These are phyloP conservation scores for Penicillium riverlandense DNA, from an alignment of 495 filamentous ascomycete species.

Conservation along the genomic window DNA sequence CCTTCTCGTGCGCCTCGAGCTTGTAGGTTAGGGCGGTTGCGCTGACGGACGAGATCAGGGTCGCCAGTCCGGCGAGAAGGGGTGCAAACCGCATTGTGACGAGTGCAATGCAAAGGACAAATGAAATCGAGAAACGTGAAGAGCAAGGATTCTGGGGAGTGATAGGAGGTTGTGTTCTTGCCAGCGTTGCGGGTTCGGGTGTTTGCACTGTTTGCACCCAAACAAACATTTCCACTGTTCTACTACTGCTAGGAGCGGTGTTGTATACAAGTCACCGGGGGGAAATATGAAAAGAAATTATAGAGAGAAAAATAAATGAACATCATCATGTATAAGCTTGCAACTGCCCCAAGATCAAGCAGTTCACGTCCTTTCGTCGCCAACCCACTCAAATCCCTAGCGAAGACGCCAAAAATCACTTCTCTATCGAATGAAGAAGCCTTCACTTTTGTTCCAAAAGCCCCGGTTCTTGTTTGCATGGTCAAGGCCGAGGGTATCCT, in stretches of 20 bases:
- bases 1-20: conserved; percentile 80
- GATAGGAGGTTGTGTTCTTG: conserved; percentile 26
- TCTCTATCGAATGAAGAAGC: conserved; percentile 56
- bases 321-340: background rate
- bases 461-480: conserved; percentile 68
- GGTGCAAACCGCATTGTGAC: conserved; percentile 32
- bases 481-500: conserved; percentile 84
- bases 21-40: conserved; percentile 95
- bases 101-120: background rate
- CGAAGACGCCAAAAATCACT: no score
- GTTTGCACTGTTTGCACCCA: conserved; percentile 36
- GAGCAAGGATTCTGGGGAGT: background rate
- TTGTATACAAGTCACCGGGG: no score
- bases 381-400: no score
- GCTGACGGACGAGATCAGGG: conserved; percentile 48
- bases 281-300: no score
- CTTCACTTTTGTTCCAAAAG: conserved; percentile 54
- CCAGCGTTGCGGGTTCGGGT: conserved; percentile 22
- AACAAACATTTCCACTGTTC: conserved; percentile 7
- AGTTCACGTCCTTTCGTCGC: background rate
- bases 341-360: background rate
- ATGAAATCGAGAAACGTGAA: no score
- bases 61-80: conserved; percentile 52
- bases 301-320: background rate
- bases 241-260: background rate